Percentiles rank a stretch among this genome's conserved stretches.
Conservation (phyloP, 371 early-diverging fungal species). For the Rhizomucor pusillus region DNA sequence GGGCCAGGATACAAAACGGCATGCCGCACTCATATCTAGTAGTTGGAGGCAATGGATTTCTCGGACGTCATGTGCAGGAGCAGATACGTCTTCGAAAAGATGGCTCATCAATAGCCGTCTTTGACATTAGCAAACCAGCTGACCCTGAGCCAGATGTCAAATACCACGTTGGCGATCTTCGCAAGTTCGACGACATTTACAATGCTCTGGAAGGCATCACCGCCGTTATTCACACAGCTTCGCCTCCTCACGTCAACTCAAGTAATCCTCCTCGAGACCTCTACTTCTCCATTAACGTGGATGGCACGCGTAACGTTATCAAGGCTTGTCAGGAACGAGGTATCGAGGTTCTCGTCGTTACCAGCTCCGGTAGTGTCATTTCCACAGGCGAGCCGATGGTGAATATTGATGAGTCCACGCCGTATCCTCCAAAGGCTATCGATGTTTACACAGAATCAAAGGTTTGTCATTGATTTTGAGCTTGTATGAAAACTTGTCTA, state of each 20-base stretch:
- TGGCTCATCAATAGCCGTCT: constrained; percentile 55
- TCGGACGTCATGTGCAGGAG: constrained; percentile 78
- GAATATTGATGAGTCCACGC: constrained; percentile 77
- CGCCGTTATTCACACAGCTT: constrained; percentile 90
- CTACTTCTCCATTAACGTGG: constrained; percentile 79
- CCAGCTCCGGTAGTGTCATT: constrained; percentile 87
- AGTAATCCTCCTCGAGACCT: constrained; percentile 84
- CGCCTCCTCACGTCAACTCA: constrained; percentile 86
- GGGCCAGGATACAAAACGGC: too few species aligned
- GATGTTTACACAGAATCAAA: constrained; percentile 94
- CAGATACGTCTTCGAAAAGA: constrained; percentile 71
- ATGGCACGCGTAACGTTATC: constrained; percentile 86
- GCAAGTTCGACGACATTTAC: constrained; percentile 62
- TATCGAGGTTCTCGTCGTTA: constrained; percentile 79
- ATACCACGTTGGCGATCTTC: constrained; percentile 77
- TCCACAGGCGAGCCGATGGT: constrained; percentile 77
- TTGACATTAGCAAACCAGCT: constrained; percentile 71
- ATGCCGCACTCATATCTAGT: constrained; percentile 63
- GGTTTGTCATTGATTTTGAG: constrained; percentile 42
- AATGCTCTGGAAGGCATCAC: constrained; percentile 64
- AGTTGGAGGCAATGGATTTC: constrained; percentile 90
- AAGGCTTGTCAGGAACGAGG: constrained; percentile 68
- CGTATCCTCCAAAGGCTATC: constrained; percentile 72
- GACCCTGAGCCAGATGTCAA: constrained; percentile 51
- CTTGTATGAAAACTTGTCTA: background rate